A percentile compares a stretch with the other conserved stretches of the same genome.
Conservation (phyloP, 139 green algal genomes). For the Eudorina sp. region DNA sequence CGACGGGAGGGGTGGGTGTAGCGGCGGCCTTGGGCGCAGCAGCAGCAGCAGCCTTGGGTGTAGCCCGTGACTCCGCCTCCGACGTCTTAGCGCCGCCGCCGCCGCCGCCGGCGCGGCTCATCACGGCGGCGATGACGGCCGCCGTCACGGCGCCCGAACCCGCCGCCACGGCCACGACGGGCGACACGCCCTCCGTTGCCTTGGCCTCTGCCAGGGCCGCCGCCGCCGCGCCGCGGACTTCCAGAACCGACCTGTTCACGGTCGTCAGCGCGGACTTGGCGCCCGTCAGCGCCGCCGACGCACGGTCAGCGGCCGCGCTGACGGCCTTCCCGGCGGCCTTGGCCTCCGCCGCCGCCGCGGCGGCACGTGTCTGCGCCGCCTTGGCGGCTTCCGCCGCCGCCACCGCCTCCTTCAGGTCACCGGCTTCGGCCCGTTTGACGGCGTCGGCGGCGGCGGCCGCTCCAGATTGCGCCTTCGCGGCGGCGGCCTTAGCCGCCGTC, state of each 20-base stretch:
- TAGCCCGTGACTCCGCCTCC: neutral
- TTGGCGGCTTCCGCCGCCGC: constrained; percentile 19
- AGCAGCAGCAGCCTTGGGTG: neutral
- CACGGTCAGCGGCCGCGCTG: neutral
- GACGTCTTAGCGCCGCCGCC: too few species aligned
- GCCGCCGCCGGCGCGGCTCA: neutral
- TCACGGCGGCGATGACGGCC: neutral
- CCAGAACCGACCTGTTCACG: neutral
- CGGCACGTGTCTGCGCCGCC: neutral
- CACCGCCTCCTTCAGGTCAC: constrained; percentile 17
- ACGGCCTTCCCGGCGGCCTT: neutral
- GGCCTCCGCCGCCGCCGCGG: neutral
- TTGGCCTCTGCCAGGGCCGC: neutral
- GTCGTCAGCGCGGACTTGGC: neutral
- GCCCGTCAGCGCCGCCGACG: neutral
- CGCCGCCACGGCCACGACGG: neutral
- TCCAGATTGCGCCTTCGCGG: neutral
- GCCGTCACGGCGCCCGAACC: neutral
- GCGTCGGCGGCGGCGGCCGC: neutral
- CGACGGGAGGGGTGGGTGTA: neutral
- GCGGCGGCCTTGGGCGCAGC: neutral
- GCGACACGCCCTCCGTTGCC: neutral
- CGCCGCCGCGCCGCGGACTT: neutral
- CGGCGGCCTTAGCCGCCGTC: neutral
- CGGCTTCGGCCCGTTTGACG: neutral